Base-by-base conservation (phyloP, 129 eudicot species). In the Ambrosia trifida region DNA sequence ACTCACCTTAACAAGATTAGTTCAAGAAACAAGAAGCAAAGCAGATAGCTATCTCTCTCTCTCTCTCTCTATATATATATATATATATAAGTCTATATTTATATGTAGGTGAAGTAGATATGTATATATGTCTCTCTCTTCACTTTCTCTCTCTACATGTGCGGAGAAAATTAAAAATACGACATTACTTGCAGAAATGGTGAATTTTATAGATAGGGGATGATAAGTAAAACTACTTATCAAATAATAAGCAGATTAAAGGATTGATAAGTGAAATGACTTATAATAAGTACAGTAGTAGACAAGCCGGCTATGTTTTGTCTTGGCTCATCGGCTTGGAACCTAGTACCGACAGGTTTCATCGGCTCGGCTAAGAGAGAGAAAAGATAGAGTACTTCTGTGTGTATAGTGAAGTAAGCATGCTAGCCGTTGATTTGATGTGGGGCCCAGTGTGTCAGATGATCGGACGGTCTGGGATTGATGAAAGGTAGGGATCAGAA, bases 171-270 rank as follows among this genome's bases (percentile, higher is more conserved):
- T 40, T 53, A 67, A 76, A 51, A 82, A 74, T 61, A 67, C 66
- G 58, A 83, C 82, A 83, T 76, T 70, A 73, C 78, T 77, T 78
- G 84, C 90, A 71, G 84, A 77, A 82, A 82, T 87, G 80, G 86
- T 66, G 79, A 80, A 80, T 80, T 80, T 79, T 83, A 76, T 80
- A 83, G 69, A 76, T 54, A 16, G 73, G 13, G 30, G 50, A 11
- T 38, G 74, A 88, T 81, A 89, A 75, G 87, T 9, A 0, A 0
- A 0, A 0, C 0, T 0, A 2, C 86, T 75, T 86, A 86, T 89
- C 65, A 66, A 11, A 1, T 44, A 0, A 86, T 69, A 86, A 60
- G 72, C 11, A 3, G 4, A 0, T 0, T 0, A 6, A 3, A 38
- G 33, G 72, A 41, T 76, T 75, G 75, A 77, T 74, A 81, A 62